Evolutionary conservation across 2,329 filamentous ascomycete genomes (phyloP), one percentile per base, ranked within the genome.

Genomic region (Cordyceps cicadae): DNA sequence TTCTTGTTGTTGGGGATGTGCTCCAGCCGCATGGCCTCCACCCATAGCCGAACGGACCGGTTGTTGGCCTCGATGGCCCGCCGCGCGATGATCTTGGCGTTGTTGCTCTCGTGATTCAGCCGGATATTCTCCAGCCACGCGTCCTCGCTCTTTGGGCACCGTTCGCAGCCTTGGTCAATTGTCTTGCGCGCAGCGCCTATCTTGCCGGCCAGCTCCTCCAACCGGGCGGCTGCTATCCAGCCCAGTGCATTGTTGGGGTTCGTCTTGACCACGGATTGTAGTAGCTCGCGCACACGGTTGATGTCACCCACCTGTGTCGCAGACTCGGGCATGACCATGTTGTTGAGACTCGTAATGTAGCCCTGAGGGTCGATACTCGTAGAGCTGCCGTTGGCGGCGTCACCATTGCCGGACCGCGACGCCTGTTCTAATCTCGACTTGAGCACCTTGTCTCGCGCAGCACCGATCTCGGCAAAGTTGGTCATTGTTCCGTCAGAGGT

Each of bases 241-340:
- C 92, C 94, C 11, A 94, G 90, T 0, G 90, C 92, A 70, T 97
- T 95, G 64, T 90, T 92, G 2, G 93, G 90, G 72, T 99, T 99
- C 8, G 93, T 97, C 75, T 94, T 95, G 72, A 96, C 95, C 52
- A 97, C 94, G 0, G 93, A 97, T 70, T 96, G 92, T n/a, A 99
- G 78, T 41, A 99, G 81, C 64, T 92, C 88, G 64, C 94, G 86
- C 19, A 95, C 94, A 73, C 94, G 88, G 70, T 96, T 96, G 72
- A 99, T 91, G 70, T 99, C 94, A 63, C 94, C 93, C 29, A 97
- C 89, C 67, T 92, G 89, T 5, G 90, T 84, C 68, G 95, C 90
- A 5, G 87, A 85, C 62, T 91, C 89, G 62, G 86, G 88, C 62
- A 91, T 77, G 70, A 92, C 88, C 56, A 89, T 88, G 72, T 90